Base-by-base conservation (phyloP, 2,329 filamentous ascomycete species). In the Epichloe coenophiala region DNA sequence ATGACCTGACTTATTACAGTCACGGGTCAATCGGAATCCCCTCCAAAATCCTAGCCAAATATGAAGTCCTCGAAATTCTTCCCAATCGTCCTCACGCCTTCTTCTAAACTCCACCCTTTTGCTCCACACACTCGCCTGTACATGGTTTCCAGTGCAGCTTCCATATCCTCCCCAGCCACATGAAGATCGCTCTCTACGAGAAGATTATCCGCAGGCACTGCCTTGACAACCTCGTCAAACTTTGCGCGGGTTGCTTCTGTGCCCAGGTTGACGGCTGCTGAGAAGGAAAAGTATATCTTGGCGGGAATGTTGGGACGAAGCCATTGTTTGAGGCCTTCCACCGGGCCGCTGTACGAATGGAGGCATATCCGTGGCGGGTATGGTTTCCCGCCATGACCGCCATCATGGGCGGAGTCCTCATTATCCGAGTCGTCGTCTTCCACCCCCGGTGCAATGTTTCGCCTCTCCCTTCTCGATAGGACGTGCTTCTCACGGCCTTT, bases 111-210 rank as follows among this genome's bases (percentile, higher is more conserved):
- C 91, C 93, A 97, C 1, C 77, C 81, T 57, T 89, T 93, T 44
- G 89, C 72, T 46, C 76, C 66, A 61, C 91, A 96, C 5, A 97
- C 77, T 53, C 76, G 80, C n/a, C 83, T 73, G 50, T 85, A 80
- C 54, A 90, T 84, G 44, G 86, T 77, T 62, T 91, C 86, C 12
- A 98, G 68, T 53, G 80, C 70, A 2, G 70, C 67, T 62, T 97
- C 93, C 86, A 97, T 95, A 47, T 75, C 70, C 1, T 81, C 73
- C 0, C 93, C 93, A 0, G 91, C 93, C 21, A 71, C 77, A 65
- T 97, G 88, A 52, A 96, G 64, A 66, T 98, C 93, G 63, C 89
- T 97, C 67, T 98, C 93, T 2, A 95, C 75, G 19, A 98, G 73
- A 12, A 98, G 71, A 49, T 82, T 76, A 57, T 91, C 78, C 56